phyloP scores from a whole-genome alignment of 306 rosid genomes.

The Clitoria ternatea region DNA sequence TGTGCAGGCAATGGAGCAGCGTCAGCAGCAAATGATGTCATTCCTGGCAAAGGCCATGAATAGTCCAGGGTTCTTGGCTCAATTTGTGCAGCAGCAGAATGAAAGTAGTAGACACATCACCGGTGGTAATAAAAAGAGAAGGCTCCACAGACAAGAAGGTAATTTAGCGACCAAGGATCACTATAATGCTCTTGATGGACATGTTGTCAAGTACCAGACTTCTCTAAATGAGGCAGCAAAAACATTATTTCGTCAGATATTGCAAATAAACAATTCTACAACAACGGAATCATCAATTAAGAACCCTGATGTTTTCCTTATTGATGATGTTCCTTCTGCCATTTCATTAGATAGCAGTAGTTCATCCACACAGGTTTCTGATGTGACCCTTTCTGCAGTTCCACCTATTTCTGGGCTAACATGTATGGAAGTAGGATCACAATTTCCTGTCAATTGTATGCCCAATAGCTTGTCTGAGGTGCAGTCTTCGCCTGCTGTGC shows the following conservation, averaged over 20 bases:
- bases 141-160: conserved; percentile 42
- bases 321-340: conserved; percentile 36
- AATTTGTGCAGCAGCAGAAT: conserved; percentile 51
- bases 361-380: conserved; percentile 31
- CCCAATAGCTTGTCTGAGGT: conserved; percentile 36
- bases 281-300: conserved; percentile 32
- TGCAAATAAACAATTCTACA: conserved; percentile 40
- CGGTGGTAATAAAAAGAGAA: conserved; percentile 45
- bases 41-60: conserved; percentile 59
- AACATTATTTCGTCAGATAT: conserved; percentile 39
- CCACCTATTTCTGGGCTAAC: neutral
- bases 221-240: conserved; percentile 50
- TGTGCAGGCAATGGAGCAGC: conserved; percentile 39
- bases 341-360: conserved; percentile 24
- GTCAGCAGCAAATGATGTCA: conserved; percentile 48
- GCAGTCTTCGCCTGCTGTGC: conserved; percentile 34
- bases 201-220: conserved; percentile 47
- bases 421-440: conserved; percentile 11
- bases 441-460: conserved; percentile 23
- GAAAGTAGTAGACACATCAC: conserved; percentile 38
- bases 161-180: conserved; percentile 18
- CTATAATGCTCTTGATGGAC: conserved; percentile 40
- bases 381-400: conserved; percentile 31
- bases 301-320: conserved; percentile 41
- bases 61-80: conserved; percentile 49